Evolutionary conservation across 2,329 filamentous ascomycete species (phyloP), one percentile per base, ranked within the genome.

Genomic region (Fusarium sp.): DNA sequence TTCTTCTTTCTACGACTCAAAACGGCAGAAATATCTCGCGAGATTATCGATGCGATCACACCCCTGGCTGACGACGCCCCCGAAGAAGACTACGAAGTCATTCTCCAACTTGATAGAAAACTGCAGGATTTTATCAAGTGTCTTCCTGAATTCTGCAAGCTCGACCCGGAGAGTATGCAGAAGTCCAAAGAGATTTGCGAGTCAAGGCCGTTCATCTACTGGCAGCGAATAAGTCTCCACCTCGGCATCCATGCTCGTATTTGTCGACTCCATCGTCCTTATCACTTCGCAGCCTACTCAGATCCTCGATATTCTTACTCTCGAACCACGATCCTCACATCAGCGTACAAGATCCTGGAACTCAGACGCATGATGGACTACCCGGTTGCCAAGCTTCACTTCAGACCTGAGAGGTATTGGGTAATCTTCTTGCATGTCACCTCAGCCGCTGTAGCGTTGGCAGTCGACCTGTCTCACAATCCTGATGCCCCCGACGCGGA

Each of bases 271-370:
- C 59, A 64, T n/a, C 59, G 63, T 8, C 47, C 63, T 33, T 64
- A 66, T 18, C 45, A 64, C 22, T 47, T 66, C 4, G 63, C 62
- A 26, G 35, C 59, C 4, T 66, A 64, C 14, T 15, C 39, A 15
- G 17, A 64, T 22, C n/a, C n/a, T 8, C 22, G 26, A 35, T 66
- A 64, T n/a, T 54, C 60, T 6, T 66, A 66, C n/a, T 66, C 63
- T 7, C 39, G 39, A 5, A 55, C 35, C 18, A 20, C 15, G 7
- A 64, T 49, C 9, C 28, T 64, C 13, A 18, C 24, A 7, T 66
- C 58, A 22, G 58, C 63, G 17, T 52, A 64, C 17, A 64, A 41
- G 20, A 36, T 66, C 20, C 17, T 66, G 7, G 59, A 66, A 24
- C 39, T 66, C 7, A 54, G 63, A 24, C 63, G 63, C 4, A 54